Evolutionary conservation across 371 early-diverging fungal species (phyloP).

Genomic region (Circinella minor): DNA sequence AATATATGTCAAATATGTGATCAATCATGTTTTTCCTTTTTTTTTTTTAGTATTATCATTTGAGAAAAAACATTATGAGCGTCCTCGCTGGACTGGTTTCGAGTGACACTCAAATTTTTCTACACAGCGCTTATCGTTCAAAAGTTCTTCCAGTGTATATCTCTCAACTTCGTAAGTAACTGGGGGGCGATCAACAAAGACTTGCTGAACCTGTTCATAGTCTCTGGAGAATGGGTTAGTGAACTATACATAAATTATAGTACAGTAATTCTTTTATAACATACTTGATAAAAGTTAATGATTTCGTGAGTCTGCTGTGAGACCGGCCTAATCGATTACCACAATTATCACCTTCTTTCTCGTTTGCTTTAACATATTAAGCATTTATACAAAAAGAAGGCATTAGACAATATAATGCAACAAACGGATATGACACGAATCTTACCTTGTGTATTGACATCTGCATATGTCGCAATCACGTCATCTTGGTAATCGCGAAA

Average conservation of each 20-base stretch:
- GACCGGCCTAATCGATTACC: slow-evolving; percentile 15
- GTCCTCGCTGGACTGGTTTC: slow-evolving; percentile 14
- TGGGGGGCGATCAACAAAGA: neutral
- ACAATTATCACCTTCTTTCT: slow-evolving; percentile 11
- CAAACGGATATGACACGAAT: neutral
- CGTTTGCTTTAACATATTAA: slow-evolving; percentile 4
- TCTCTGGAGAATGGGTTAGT: slow-evolving; percentile 7
- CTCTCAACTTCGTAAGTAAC: slow-evolving; percentile 11
- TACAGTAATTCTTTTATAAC: slow-evolving; percentile 9
- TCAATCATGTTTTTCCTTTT: too few species aligned
- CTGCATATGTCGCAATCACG: slow-evolving; percentile 7
- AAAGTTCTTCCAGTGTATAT: slow-evolving; percentile 12
- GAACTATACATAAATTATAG: slow-evolving; percentile 14
- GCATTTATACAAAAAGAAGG: slow-evolving; percentile 8
- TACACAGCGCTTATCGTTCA: slow-evolving; percentile 13
- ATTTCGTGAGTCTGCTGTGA: slow-evolving; percentile 16
- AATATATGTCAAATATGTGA: too few species aligned
- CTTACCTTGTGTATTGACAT: slow-evolving; percentile 12
- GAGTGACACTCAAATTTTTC: slow-evolving; percentile 14
- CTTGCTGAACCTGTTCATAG: slow-evolving; percentile 6
- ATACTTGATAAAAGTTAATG: slow-evolving; percentile 10
- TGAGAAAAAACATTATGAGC: slow-evolving; percentile 5
- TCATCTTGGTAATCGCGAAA: neutral
- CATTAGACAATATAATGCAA: slow-evolving; percentile 7
- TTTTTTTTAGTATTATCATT: too few species aligned